Base-by-base conservation (phyloP, 1,284 basidiomycete genomes). In the Coniferiporia weirii region DNA sequence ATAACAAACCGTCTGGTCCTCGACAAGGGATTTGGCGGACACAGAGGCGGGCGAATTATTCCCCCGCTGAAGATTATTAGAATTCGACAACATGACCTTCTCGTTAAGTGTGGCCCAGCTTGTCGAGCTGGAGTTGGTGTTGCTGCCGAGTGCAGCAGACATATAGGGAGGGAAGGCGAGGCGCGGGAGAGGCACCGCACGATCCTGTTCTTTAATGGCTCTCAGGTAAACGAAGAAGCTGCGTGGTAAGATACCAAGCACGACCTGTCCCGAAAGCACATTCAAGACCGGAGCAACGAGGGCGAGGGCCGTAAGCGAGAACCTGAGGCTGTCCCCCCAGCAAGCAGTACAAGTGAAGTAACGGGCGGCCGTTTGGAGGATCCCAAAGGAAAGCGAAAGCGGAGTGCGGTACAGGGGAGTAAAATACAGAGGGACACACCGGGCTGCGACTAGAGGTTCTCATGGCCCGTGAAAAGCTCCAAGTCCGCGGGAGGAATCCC, bases 51-150 rank as follows among this genome's bases (percentile, higher is more conserved):
- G 51, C 3, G 56, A 58, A 32, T 52, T 22, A 15, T 49, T 45
- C 12, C 27, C 40, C 17, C 44, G 50, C 19, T 52, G 15, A 9
- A 7, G 12, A 17, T 52, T 47, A 10, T 8, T 36, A 17, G 20
- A 32, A 12, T 52, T 58, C 35, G n/a, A 35, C 13, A 43, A 17
- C 54, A 48, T 48, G 27, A 2, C 10, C 12, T 51, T 35, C 19
- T 38, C 49, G 43, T 58, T 50, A 6, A 58, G 19, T 9, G 50
- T 52, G 20, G 56, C 34, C 40, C 48, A 52, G 43, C 56, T 58
- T 47, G 50, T 52, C n/a, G 38, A 20, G 45, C 56, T 47, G 6
- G 50, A 58, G 40, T 32, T 47, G 3, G 15, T n/a, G 13, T 17
- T 46, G 17, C 8, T 46, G 9, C 44, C 17, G 13, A 20, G 44